Conservation (phyloP, 176 grass and related monocot genomes). For the Juncus effusus region DNA sequence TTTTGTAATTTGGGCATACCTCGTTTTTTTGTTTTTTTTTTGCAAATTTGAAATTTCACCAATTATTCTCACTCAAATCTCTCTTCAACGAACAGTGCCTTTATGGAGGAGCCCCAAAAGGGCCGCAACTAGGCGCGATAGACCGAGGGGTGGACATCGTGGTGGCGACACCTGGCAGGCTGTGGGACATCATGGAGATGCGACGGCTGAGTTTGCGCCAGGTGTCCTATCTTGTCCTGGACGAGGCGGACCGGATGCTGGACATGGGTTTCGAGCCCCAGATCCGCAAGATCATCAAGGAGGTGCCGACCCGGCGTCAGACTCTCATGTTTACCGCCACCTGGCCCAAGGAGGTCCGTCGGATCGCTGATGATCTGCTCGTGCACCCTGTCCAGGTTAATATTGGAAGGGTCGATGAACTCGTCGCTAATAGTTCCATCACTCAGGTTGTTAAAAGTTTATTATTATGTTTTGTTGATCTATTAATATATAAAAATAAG, state of each 20-base stretch:
- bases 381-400: slow-evolving; percentile 90
- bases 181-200: slow-evolving; percentile 96
- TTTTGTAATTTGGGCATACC: background rate
- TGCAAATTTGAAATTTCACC: background rate
- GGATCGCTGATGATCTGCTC: slow-evolving; percentile 88
- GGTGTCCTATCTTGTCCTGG: slow-evolving; percentile 31
- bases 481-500: background rate
- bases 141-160: slow-evolving; percentile 95
- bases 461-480: slow-evolving; percentile 19
- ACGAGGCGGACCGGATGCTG: slow-evolving; percentile 29
- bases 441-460: slow-evolving; percentile 59
- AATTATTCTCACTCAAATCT: background rate
- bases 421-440: slow-evolving; percentile 95
- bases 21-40: slow-evolving; percentile 23
- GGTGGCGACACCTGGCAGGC: slow-evolving; percentile 94
- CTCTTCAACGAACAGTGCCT: slow-evolving; percentile 57
- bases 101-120: slow-evolving; percentile 97
- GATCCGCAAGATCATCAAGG: slow-evolving; percentile 89
- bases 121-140: slow-evolving; percentile 81
- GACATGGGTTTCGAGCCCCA: slow-evolving; percentile 65
- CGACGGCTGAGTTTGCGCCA: slow-evolving; percentile 23
- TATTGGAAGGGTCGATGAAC: slow-evolving; percentile 87
- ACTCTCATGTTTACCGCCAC: slow-evolving; percentile 99
- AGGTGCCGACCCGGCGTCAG: slow-evolving; percentile 66
- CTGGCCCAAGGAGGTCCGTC: slow-evolving; percentile 93